These are phyloP conservation scores for Thoreauomyces humboldtii DNA, from an alignment of 192 early-diverging fungal species.

Conservation along the genomic window DNA sequence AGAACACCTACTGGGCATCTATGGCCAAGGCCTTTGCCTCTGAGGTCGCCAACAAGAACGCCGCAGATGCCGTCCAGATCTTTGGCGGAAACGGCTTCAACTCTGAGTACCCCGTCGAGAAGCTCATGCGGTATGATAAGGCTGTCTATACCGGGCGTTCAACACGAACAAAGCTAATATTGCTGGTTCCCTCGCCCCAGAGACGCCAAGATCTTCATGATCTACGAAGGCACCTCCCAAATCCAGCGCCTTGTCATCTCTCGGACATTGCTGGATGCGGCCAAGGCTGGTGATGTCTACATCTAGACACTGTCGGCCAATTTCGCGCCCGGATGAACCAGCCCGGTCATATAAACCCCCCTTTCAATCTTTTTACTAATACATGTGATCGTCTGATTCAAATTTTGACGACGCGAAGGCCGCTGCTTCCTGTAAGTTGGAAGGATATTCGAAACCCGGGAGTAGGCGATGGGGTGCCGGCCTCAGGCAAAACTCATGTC, in stretches of 20 bases:
- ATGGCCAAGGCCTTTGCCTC: constrained; percentile 79
- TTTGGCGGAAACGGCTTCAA: constrained; percentile 92
- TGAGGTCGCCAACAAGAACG: constrained; percentile 58
- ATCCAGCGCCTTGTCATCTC: constrained; percentile 93
- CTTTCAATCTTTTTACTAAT: too few relatives aligned
- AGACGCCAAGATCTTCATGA: constrained; percentile 92
- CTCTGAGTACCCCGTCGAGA: constrained; percentile 92
- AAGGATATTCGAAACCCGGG: too few relatives aligned
- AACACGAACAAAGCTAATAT: background rate
- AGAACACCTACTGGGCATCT: constrained; percentile 91
- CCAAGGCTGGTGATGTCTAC: constrained; percentile 42
- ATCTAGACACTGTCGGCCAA: too few relatives aligned
- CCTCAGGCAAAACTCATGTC: too few relatives aligned
- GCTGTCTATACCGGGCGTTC: background rate
- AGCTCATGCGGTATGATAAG: constrained; percentile 68
- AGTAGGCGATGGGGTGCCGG: too few relatives aligned
- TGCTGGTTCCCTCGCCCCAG: background rate
- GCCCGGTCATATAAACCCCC: too few relatives aligned
- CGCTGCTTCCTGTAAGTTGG: too few relatives aligned
- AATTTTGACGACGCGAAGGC: too few relatives aligned
- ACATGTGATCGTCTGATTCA: too few relatives aligned
- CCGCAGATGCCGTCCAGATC: constrained; percentile 92
- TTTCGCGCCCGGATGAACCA: too few relatives aligned
- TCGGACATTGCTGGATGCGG: constrained; percentile 68
- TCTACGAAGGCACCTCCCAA: constrained; percentile 96